Conservation (phyloP, 148 eudicot genomes). For the Fagopyrum esculentum region DNA sequence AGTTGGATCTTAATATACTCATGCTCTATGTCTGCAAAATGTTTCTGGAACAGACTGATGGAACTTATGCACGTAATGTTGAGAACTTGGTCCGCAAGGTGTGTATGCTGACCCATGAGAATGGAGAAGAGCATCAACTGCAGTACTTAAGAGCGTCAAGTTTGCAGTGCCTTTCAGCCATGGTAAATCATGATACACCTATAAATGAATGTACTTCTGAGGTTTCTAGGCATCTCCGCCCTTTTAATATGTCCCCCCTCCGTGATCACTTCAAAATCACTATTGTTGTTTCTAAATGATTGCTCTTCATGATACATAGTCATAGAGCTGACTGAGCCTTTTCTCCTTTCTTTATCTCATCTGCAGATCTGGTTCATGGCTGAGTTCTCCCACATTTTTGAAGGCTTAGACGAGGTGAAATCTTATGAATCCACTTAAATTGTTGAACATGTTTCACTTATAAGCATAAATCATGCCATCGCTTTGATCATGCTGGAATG, state of each 20-base stretch:
- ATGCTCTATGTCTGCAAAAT: conserved; percentile 7
- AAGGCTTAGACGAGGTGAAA: conserved; percentile 57
- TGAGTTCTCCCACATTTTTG: conserved; percentile 65
- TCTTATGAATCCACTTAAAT: background rate
- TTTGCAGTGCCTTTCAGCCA: conserved; percentile 86
- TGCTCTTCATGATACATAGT: background rate
- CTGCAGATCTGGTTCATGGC: conserved; percentile 96
- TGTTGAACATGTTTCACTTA: background rate
- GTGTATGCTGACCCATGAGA: conserved; percentile 53
- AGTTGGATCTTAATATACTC: background rate
- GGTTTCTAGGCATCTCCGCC: too few relatives aligned
- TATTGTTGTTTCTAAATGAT: too few relatives aligned
- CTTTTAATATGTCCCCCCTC: too few relatives aligned
- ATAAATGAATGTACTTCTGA: too few relatives aligned
- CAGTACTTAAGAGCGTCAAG: conserved; percentile 40
- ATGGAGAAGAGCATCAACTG: conserved; percentile 42
- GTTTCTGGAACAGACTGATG: conserved; percentile 57
- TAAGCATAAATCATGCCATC: background rate
- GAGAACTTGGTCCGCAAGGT: conserved; percentile 53
- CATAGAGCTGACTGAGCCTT: background rate
- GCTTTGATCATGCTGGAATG: background rate
- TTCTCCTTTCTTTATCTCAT: background rate
- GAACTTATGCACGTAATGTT: conserved; percentile 64
- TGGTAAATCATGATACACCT: conserved; percentile 36
- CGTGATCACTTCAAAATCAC: too few relatives aligned